These are phyloP conservation scores for Hyaloscypha finlandica DNA, from an alignment of 495 filamentous ascomycete species.

Conservation along the genomic window DNA sequence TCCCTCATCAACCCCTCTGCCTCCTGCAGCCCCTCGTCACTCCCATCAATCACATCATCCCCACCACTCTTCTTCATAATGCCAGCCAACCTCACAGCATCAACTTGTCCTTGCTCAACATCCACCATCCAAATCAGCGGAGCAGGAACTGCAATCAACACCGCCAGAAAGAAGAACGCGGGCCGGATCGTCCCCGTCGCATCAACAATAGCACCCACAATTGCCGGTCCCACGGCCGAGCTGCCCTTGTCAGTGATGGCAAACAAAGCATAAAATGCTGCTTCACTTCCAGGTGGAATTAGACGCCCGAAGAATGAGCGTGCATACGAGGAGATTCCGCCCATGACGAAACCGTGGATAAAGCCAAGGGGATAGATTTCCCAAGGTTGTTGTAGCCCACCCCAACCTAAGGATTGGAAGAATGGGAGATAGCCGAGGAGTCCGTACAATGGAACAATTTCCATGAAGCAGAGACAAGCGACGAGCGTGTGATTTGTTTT, in stretches of 20 bases:
- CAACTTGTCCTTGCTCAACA: slow-evolving; percentile 79
- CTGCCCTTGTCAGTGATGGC: slow-evolving; percentile 98
- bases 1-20: slow-evolving; percentile 29
- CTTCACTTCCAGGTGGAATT: slow-evolving; percentile 89
- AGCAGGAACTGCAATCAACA: slow-evolving; percentile 76
- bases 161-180: slow-evolving; percentile 88
- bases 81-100: slow-evolving; percentile 69
- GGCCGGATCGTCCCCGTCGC: slow-evolving; percentile 85
- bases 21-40: slow-evolving; percentile 13
- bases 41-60: slow-evolving; percentile 7
- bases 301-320: slow-evolving; percentile 88
- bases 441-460: slow-evolving; percentile 89
- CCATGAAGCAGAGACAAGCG: slow-evolving; percentile 83
- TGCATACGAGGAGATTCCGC: slow-evolving; percentile 88
- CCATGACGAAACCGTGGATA: slow-evolving; percentile 91
- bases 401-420: slow-evolving; percentile 68
- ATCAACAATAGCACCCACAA: slow-evolving; percentile 92
- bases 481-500: slow-evolving; percentile 83
- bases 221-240: slow-evolving; percentile 88
- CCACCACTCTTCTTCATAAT: slow-evolving; percentile 59
- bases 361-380: slow-evolving; percentile 94
- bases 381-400: slow-evolving; percentile 88
- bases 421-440: slow-evolving; percentile 87
- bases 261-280: slow-evolving; percentile 94
- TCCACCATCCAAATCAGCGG: slow-evolving; percentile 84